A percentile compares a stretch with the other conserved stretches of the same genome.
phyloP scores from a whole-genome alignment of 768 basidiomycete genomes.

The Hygrophorus pudorinus region DNA sequence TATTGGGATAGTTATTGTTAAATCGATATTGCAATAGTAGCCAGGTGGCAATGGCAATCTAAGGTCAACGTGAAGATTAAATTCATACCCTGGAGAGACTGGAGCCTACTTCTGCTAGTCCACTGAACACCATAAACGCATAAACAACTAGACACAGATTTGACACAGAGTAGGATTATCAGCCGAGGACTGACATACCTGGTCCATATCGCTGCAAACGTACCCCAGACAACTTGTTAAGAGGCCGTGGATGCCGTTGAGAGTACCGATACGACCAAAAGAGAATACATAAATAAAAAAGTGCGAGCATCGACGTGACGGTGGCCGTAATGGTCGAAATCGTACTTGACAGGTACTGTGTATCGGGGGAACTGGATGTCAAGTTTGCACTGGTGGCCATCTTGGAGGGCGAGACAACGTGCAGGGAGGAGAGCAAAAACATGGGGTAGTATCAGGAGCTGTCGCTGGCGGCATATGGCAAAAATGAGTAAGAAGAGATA shows the following conservation, averaged over 20 bases:
- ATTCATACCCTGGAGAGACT: background rate
- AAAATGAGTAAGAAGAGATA: too few relatives aligned
- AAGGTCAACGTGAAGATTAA: conserved; percentile 1
- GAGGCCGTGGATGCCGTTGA: conserved; percentile 31
- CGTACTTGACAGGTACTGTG: conserved; percentile 9
- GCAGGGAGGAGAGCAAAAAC: too few relatives aligned
- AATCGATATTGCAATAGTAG: conserved; percentile 45
- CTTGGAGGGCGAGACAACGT: too few relatives aligned
- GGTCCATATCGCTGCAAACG: conserved; percentile 42
- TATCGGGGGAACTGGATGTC: too few relatives aligned
- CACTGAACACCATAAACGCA: conserved; percentile 36
- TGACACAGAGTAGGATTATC: conserved; percentile 1
- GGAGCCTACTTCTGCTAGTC: conserved; percentile 34
- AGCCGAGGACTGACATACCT: conserved; percentile 24
- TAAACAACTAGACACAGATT: conserved; percentile 32
- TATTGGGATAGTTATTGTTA: conserved; percentile 42
- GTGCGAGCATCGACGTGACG: conserved; percentile 14
- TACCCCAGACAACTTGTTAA: conserved; percentile 41
- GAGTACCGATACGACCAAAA: conserved; percentile 41
- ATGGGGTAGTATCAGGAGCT: too few relatives aligned
- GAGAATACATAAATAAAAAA: conserved; percentile 41
- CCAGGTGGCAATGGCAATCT: conserved; percentile 52
- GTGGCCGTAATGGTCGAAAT: conserved; percentile 16
- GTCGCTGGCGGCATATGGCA: too few relatives aligned
- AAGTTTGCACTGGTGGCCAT: too few relatives aligned